These are phyloP conservation scores for Gardenia jasminoides DNA, from an alignment of 257 asterid genomes.

Conservation along the genomic window DNA sequence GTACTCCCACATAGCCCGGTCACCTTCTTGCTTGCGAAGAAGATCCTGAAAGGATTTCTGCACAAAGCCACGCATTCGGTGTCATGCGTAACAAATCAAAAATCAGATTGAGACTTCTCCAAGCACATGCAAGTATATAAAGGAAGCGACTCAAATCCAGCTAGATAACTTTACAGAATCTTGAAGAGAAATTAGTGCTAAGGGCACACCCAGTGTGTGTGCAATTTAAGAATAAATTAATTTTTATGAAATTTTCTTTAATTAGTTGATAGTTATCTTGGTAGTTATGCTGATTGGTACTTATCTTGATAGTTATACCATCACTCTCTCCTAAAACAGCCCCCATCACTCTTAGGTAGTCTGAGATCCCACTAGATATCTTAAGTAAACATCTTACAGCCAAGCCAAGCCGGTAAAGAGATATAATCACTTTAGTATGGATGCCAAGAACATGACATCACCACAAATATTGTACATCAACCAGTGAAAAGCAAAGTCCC, in stretches of 20 bases:
- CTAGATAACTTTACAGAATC: background rate
- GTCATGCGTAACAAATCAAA: constrained; percentile 18
- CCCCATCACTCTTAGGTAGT: background rate
- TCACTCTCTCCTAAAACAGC: background rate
- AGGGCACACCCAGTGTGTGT: too few relatives aligned
- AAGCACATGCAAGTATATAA: background rate
- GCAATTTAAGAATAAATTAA: too few relatives aligned
- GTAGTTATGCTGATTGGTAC: too few relatives aligned
- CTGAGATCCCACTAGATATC: background rate
- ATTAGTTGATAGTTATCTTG: too few relatives aligned
- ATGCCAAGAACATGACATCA: background rate
- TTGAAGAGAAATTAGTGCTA: background rate
- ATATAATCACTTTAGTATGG: background rate
- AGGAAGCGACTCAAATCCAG: background rate
- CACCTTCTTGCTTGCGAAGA: constrained; percentile 93
- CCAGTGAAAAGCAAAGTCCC: constrained; percentile 1
- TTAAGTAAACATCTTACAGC: background rate
- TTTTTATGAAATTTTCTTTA: too few relatives aligned
- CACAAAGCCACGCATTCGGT: constrained; percentile 20
- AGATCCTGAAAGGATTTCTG: constrained; percentile 98
- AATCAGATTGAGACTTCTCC: constrained; percentile 3
- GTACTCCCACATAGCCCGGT: constrained; percentile 94
- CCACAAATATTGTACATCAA: background rate
- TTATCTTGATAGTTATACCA: too few relatives aligned
- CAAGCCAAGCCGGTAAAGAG: constrained; percentile 1